phyloP scores from a whole-genome alignment of 2,329 filamentous ascomycete species.

The Fusarium sp. region DNA sequence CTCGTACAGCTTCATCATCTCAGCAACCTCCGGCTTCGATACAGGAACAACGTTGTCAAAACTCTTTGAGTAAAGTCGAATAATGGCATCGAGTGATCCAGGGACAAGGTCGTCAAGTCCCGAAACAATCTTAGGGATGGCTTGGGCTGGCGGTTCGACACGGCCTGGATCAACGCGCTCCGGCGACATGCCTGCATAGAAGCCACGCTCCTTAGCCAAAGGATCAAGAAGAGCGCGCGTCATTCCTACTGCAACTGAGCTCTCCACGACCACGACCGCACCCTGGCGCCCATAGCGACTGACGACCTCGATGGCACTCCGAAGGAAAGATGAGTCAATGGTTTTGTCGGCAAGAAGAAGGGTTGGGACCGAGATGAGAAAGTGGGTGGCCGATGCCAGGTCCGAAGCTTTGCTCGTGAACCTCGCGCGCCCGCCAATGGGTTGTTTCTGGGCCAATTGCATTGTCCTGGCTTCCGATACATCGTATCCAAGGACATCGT shows the following conservation, averaged over 20 bases:
- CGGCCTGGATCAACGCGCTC: constrained; percentile 66
- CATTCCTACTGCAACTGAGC: constrained; percentile 66
- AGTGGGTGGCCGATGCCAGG: constrained; percentile 59
- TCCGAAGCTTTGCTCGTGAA: constrained; percentile 54
- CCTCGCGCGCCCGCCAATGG: constrained; percentile 44
- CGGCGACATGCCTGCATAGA: constrained; percentile 63
- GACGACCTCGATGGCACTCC: constrained; percentile 57
- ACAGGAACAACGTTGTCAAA: constrained; percentile 62
- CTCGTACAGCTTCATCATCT: constrained; percentile 69
- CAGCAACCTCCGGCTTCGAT: constrained; percentile 64
- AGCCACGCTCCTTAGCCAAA: constrained; percentile 54
- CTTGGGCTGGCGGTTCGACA: constrained; percentile 51
- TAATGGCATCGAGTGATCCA: constrained; percentile 58
- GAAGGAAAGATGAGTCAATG: constrained; percentile 60
- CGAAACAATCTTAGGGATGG: constrained; percentile 65
- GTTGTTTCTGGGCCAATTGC: constrained; percentile 48
- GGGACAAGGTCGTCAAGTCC: constrained; percentile 60
- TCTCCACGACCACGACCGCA: constrained; percentile 63
- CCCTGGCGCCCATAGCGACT: constrained; percentile 55
- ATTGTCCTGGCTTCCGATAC: constrained; percentile 55
- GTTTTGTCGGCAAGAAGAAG: constrained; percentile 58
- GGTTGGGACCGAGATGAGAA: constrained; percentile 65
- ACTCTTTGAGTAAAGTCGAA: constrained; percentile 57
- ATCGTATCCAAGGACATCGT: constrained; percentile 60
- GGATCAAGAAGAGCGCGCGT: constrained; percentile 61